phyloP scores from a whole-genome alignment of 2,329 filamentous ascomycete genomes.

The Alternaria novae-zelandiae region DNA sequence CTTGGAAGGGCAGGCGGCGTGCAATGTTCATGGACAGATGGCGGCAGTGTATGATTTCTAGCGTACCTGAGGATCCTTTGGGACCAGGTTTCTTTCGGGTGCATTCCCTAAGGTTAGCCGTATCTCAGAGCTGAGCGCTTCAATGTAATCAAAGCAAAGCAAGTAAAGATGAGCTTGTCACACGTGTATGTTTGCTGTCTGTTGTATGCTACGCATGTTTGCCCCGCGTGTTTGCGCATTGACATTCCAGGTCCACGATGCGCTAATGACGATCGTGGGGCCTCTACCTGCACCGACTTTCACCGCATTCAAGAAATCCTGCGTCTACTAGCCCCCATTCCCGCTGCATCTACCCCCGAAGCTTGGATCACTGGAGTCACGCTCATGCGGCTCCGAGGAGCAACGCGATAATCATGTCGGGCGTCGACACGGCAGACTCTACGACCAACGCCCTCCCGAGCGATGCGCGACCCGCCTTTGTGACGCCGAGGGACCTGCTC shows the following conservation, averaged over 20 bases:
- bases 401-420: conserved; percentile 47
- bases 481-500: conserved; percentile 29
- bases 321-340: conserved; percentile 6
- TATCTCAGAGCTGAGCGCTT: conserved; percentile 2
- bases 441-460: conserved; percentile 22
- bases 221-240: conserved; percentile 19
- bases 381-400: conserved; percentile 46
- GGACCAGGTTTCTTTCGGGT: neutral
- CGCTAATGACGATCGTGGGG: conserved; percentile 19
- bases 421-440: conserved; percentile 43
- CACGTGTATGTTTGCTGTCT: neutral
- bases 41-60: conserved; percentile 20
- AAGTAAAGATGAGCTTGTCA: neutral
- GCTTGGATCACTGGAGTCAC: conserved; percentile 13
- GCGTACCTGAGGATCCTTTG: conserved; percentile 1
- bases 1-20: conserved; percentile 2
- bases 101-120: conserved; percentile 8
- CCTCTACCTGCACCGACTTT: conserved; percentile 15
- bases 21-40: conserved; percentile 9
- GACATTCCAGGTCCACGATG: conserved; percentile 9
- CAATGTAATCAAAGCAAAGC: neutral
- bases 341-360: conserved; percentile 10
- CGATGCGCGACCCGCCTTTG: conserved; percentile 29
- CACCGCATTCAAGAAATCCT: conserved; percentile 14
- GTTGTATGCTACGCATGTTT: neutral